Evolutionary conservation across 805 yeast genomes (phyloP), one percentile per base, ranked within the genome.

Genomic region (Yamadazyma laniorum): DNA sequence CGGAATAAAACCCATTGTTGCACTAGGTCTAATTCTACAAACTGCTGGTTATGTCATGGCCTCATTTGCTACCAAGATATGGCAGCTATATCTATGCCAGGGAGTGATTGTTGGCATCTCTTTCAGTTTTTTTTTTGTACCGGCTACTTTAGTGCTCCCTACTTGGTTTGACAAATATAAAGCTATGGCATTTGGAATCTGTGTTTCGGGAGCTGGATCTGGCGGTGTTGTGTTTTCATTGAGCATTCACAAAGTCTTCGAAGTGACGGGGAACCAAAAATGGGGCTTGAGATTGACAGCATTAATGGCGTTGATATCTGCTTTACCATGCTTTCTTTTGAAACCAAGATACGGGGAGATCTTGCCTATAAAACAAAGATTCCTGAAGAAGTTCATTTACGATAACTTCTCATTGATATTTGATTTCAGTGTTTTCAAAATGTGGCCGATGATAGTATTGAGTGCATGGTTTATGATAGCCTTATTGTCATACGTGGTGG

Each of bases 41-140:
- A 59, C 70, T 17, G 56, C 67, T 5, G 72, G 76, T 1, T 55
- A 72, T 27, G 63, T 76, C 50, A 50, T 74, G 51, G 80, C 82
- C 3, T 71, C 79, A 3, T 77, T 67, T 47, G 65, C 79, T 3
- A 69, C 60, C 2, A 61, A 63, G 15, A 49, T 70, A 9, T 77
- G 80, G 79, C 79, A 77, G 43, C 46, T 77, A 9, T 72, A 63
- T 50, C 52, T 76, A 38, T 67, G 79, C 5, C 80, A 77, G 51
- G 82, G 82, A 2, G 47, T 75, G 3, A 47, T 74, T 16, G 66
- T 67, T 25, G 81, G 80, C 3, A 37, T 72, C 12, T 73, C 79
- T n/a, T 62, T 71, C 23, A 68, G 71, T 4, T 45, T 73, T 21
- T 49, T 70, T 15, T 72, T 63, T 42, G 50, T 72, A 4, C 73